Evolutionary conservation across 345 rosid species (phyloP).

Genomic region (Chamaenerion angustifolium): DNA sequence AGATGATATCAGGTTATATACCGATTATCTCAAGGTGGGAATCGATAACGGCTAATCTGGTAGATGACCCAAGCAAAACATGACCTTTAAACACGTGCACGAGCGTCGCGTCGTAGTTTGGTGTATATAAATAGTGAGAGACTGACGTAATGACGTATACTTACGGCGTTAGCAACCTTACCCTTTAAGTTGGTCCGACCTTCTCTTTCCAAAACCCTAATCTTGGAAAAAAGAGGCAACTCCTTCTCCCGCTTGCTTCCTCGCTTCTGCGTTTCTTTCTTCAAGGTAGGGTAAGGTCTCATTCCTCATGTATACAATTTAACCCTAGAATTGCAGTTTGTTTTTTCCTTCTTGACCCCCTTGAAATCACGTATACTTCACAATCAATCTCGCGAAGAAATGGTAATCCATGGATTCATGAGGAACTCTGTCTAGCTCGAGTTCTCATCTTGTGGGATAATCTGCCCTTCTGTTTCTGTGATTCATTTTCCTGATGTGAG

Average conservation of each 20-base stretch:
- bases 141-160: too few relatives aligned
- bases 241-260: not conserved
- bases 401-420: not conserved
- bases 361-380: not conserved
- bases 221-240: not conserved
- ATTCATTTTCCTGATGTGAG: not conserved
- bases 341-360: not conserved
- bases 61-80: too few relatives aligned
- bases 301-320: too few relatives aligned
- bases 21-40: too few relatives aligned
- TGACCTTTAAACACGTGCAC: too few relatives aligned
- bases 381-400: not conserved
- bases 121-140: too few relatives aligned
- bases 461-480: not conserved
- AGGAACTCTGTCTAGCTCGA: not conserved
- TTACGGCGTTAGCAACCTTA: not conserved
- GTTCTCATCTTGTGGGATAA: not conserved
- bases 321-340: too few relatives aligned
- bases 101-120: too few relatives aligned
- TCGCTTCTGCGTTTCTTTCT: not conserved
- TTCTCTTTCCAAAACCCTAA: constrained; percentile 7
- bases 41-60: too few relatives aligned
- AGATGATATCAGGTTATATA: too few relatives aligned
- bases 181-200: not conserved
- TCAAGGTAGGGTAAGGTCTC: constrained; percentile 6